Percentiles rank a stretch among this genome's conserved stretches.
Conservation (phyloP, 495 filamentous ascomycete species). For the Aspergillus cavernicola region DNA sequence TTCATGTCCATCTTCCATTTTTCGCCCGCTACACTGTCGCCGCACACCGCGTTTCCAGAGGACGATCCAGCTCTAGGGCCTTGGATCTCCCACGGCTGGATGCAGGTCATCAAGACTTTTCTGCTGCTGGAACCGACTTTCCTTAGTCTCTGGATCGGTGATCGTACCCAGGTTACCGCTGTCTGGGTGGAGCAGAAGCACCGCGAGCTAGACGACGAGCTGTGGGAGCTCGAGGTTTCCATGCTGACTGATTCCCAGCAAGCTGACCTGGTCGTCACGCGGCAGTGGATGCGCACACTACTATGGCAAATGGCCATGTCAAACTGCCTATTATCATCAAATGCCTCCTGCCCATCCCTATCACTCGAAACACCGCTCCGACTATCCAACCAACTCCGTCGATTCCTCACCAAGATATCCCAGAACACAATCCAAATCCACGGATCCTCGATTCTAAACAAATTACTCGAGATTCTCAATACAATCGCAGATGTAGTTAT, state of each 20-base stretch:
- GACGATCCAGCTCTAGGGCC: conserved; percentile 19
- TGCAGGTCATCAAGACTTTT: conserved; percentile 24
- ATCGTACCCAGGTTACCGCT: conserved; percentile 21
- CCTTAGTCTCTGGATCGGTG: conserved; percentile 25
- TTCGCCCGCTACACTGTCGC: conserved; percentile 19
- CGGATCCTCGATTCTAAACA: conserved; percentile 53
- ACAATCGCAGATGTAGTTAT: conserved; percentile 53
- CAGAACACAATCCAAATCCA: conserved; percentile 49
- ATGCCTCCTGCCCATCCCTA: conserved; percentile 35
- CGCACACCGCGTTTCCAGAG: conserved; percentile 19
- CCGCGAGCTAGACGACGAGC: conserved; percentile 22
- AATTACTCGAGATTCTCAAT: conserved; percentile 54
- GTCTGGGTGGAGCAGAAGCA: conserved; percentile 29
- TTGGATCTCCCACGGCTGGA: conserved; percentile 21
- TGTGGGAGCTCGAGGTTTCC: conserved; percentile 27
- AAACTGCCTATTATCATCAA: conserved; percentile 42
- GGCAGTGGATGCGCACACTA: conserved; percentile 52
- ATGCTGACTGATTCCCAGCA: conserved; percentile 41
- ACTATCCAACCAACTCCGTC: conserved; percentile 45
- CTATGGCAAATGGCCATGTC: conserved; percentile 53
- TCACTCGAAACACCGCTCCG: conserved; percentile 50
- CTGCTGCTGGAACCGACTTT: conserved; percentile 22
- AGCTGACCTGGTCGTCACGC: conserved; percentile 51
- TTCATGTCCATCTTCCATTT: conserved; percentile 28
- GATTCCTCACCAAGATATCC: conserved; percentile 43